Conservation (phyloP, 2,329 filamentous ascomycete species). For the Aureobasidium sp. region DNA sequence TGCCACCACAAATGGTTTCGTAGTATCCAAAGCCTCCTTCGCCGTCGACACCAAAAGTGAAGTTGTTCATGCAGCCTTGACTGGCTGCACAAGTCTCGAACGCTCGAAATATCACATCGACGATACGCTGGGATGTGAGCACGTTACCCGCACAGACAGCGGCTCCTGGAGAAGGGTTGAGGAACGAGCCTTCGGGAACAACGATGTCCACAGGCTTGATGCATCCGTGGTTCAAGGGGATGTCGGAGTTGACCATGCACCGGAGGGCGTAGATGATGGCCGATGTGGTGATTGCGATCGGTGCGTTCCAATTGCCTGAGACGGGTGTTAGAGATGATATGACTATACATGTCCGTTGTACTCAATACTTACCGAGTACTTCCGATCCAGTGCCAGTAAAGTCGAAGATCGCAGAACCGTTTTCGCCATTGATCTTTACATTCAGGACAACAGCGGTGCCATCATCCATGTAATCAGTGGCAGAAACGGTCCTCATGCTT, state of each 20-base stretch:
- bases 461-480: slow-evolving; percentile 81
- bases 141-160: slow-evolving; percentile 81
- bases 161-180: slow-evolving; percentile 67
- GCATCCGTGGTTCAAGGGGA: slow-evolving; percentile 81
- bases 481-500: no score
- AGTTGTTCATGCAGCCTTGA: slow-evolving; percentile 77
- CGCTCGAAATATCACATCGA: slow-evolving; percentile 73
- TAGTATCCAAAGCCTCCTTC: slow-evolving; percentile 77
- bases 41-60: slow-evolving; percentile 61
- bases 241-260: slow-evolving; percentile 70
- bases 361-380: no score
- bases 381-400: slow-evolving; percentile 72
- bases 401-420: slow-evolving; percentile 74
- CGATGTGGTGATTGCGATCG: slow-evolving; percentile 72
- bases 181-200: slow-evolving; percentile 62
- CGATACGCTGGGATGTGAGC: slow-evolving; percentile 69
- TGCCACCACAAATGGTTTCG: slow-evolving; percentile 75
- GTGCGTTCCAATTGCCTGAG: slow-evolving; percentile 60
- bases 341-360: no score
- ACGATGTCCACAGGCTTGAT: slow-evolving; percentile 64
- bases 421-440: slow-evolving; percentile 65
- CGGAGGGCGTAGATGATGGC: slow-evolving; percentile 83
- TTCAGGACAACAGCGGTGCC: slow-evolving; percentile 69
- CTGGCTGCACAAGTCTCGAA: slow-evolving; percentile 72
- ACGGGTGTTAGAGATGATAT: no score